These are phyloP conservation scores for Dictyostelium capitatum DNA, from an alignment of 78 protist species.

Conservation along the genomic window DNA sequence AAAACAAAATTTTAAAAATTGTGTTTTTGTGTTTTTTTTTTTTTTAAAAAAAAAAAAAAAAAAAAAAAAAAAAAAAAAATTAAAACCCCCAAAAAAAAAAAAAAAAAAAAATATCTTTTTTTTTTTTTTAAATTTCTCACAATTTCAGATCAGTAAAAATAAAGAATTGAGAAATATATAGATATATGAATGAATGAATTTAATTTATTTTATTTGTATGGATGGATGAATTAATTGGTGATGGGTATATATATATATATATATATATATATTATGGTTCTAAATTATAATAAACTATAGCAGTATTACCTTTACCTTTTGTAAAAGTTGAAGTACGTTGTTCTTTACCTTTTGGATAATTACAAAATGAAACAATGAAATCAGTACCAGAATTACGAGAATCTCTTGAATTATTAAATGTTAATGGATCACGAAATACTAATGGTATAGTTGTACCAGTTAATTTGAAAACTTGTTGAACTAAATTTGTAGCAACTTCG, in stretches of 20 bases:
- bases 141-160: no score
- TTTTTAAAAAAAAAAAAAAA: no score
- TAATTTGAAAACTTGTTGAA: conserved; percentile 72
- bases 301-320: conserved; percentile 54
- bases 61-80: no score
- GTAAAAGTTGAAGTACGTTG: conserved; percentile 24
- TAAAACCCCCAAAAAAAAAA: no score
- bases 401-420: conserved; percentile 53
- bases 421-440: conserved; percentile 50
- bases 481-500: conserved; percentile 46
- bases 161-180: no score
- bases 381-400: conserved; percentile 42
- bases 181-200: no score
- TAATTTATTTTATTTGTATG: no score
- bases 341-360: conserved; percentile 61
- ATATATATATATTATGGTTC: not conserved
- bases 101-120: no score
- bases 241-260: not conserved
- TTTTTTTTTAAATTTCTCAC: no score
- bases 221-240: no score
- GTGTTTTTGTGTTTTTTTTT: no score
- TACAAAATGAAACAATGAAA: conserved; percentile 28
- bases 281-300: conserved; percentile 32
- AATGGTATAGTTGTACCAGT: conserved; percentile 57
- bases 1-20: no score